Conservation (phyloP, 768 basidiomycete genomes). For the Mycena haematopus region DNA sequence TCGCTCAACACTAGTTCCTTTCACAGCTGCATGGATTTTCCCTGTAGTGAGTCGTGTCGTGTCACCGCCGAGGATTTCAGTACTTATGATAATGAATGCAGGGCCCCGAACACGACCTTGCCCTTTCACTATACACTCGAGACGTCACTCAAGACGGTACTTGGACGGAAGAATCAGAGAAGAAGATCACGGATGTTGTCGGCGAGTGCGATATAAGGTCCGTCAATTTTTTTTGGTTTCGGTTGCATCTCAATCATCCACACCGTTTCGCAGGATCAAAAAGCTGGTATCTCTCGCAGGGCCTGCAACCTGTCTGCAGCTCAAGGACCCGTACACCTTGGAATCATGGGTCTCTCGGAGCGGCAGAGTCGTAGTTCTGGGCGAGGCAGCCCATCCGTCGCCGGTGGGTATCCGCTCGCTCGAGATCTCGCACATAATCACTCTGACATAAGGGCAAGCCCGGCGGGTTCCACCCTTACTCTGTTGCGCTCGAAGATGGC, state of each 20-base stretch:
- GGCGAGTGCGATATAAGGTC: constrained; percentile 11
- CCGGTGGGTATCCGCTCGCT: constrained; percentile 1
- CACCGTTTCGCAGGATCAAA: background rate
- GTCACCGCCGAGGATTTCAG: too few relatives aligned
- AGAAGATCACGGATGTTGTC: constrained; percentile 6
- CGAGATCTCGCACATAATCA: background rate
- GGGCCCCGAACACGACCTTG: background rate
- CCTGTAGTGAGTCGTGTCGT: too few relatives aligned
- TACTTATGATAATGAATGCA: background rate
- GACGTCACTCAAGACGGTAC: constrained; percentile 6
- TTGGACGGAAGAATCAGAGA: background rate
- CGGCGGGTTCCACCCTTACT: background rate
- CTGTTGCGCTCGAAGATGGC: constrained; percentile 18
- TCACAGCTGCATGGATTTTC: too few relatives aligned
- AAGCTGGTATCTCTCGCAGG: constrained; percentile 18
- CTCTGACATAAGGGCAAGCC: background rate
- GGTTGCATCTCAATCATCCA: background rate
- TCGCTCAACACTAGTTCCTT: too few relatives aligned
- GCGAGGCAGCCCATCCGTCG: constrained; percentile 26
- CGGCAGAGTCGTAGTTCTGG: constrained; percentile 13
- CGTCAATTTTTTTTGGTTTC: background rate
- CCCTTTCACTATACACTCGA: constrained; percentile 1
- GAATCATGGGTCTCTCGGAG: constrained; percentile 26
- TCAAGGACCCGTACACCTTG: constrained; percentile 2
- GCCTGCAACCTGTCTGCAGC: constrained; percentile 5